phyloP scores from a whole-genome alignment of 2,329 filamentous ascomycete species.

The Trichoderma breve region DNA sequence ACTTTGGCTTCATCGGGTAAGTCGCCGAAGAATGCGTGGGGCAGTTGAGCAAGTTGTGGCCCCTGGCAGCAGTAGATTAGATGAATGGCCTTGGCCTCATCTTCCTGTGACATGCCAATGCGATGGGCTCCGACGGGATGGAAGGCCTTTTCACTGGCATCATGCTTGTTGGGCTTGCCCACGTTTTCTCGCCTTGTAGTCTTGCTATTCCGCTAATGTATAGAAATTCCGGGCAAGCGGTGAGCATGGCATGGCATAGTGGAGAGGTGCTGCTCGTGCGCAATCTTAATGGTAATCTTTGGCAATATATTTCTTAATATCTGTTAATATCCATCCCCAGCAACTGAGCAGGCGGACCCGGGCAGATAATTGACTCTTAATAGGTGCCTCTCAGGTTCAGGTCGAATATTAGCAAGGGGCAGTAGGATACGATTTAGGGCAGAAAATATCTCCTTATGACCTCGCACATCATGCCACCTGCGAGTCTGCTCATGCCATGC shows the following conservation, averaged over 20 bases:
- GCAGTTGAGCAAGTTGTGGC: neutral
- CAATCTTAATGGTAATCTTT: constrained; percentile 10
- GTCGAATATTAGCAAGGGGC: constrained; percentile 11
- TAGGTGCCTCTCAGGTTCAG: constrained; percentile 17
- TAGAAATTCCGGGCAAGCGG: neutral
- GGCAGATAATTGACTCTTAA: neutral
- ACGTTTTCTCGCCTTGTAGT: neutral
- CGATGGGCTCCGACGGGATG: neutral
- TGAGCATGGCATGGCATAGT: neutral
- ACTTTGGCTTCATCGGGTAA: neutral
- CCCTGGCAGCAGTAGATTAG: neutral
- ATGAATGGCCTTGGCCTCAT: neutral
- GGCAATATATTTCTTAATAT: constrained; percentile 16
- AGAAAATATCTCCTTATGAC: neutral
- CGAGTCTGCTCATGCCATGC: neutral
- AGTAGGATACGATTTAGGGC: neutral
- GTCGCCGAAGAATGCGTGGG: constrained; percentile 4
- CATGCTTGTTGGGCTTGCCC: neutral
- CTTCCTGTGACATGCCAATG: constrained; percentile 1
- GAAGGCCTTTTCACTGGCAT: neutral
- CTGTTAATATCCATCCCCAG: constrained; percentile 14
- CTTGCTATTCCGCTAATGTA: neutral
- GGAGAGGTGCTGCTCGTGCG: neutral
- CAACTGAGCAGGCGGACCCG: constrained; percentile 6
- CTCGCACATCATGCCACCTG: constrained; percentile 2